A percentile compares a stretch with the other conserved stretches of the same genome.
These are phyloP conservation scores for Whalleya microplaca DNA, from an alignment of 2,329 filamentous ascomycete species.

Conservation along the genomic window DNA sequence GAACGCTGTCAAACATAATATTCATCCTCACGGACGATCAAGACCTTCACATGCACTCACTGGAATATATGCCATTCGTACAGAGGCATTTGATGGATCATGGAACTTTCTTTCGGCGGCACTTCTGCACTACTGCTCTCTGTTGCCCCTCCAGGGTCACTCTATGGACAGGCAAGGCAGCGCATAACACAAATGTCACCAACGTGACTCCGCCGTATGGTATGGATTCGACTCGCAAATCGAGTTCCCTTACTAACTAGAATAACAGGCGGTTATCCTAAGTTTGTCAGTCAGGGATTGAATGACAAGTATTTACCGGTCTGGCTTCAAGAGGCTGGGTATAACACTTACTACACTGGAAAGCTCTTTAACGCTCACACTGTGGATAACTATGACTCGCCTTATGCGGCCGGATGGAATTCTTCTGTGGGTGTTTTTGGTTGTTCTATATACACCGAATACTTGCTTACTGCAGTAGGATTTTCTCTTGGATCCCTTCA, in stretches of 20 bases:
- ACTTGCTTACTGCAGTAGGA: constrained; percentile 28
- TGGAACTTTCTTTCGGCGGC: constrained; percentile 63
- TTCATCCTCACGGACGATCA: constrained; percentile 73
- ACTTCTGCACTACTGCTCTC: constrained; percentile 68
- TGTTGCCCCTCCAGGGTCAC: constrained; percentile 71
- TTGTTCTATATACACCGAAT: not conserved
- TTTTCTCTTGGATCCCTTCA: constrained; percentile 63
- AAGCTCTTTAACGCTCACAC: constrained; percentile 72
- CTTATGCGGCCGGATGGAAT: constrained; percentile 62
- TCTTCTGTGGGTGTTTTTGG: constrained; percentile 44
- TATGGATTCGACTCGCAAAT: constrained; percentile 53
- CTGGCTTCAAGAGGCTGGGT: constrained; percentile 71
- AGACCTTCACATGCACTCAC: constrained; percentile 63
- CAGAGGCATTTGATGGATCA: constrained; percentile 59
- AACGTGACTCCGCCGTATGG: constrained; percentile 59
- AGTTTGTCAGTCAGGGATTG: constrained; percentile 66
- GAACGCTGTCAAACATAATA: constrained; percentile 57
- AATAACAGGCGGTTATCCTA: constrained; percentile 60
- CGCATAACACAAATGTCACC: constrained; percentile 74
- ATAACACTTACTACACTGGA: constrained; percentile 74
- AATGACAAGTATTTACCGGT: constrained; percentile 71
- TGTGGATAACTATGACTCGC: constrained; percentile 62
- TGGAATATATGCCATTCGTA: constrained; percentile 63
- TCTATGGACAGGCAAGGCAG: constrained; percentile 66
- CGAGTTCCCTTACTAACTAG: constrained; percentile 4